Evolutionary conservation across 73 alveolate genomes (phyloP).

Genomic region (Uronychia binucleata): DNA sequence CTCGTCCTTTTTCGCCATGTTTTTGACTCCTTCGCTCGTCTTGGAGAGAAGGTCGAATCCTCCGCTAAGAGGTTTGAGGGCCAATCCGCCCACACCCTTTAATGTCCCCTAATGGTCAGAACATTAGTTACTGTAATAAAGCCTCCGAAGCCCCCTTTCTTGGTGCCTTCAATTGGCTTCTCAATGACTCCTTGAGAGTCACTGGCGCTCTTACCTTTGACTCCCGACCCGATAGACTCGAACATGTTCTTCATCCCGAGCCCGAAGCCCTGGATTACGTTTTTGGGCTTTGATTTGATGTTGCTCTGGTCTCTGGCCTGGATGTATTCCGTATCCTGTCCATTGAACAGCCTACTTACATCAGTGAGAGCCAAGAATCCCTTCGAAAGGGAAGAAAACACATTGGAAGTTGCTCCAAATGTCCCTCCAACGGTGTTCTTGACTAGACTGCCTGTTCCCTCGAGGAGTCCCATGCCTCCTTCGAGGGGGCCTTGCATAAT

Average conservation of each 20-base stretch:
- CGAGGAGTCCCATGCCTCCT: constrained; percentile 90
- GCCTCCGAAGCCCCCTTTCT: constrained; percentile 86
- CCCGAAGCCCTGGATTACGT: constrained; percentile 89
- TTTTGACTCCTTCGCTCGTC: constrained; percentile 96
- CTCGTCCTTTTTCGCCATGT: constrained; percentile 77
- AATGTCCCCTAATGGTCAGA: constrained; percentile 69
- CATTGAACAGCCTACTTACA: constrained; percentile 14
- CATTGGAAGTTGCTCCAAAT: constrained; percentile 87
- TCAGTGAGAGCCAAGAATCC: constrained; percentile 82
- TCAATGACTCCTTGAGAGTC: constrained; percentile 96
- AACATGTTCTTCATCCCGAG: constrained; percentile 74
- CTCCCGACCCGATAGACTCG: constrained; percentile 77
- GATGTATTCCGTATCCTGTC: constrained; percentile 81
- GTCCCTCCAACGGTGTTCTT: constrained; percentile 97
- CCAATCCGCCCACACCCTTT: constrained; percentile 95
- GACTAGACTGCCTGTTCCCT: constrained; percentile 93
- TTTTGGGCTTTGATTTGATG: constrained; percentile 86
- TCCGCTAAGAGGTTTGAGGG: constrained; percentile 96
- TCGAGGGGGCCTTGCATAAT: constrained; percentile 89
- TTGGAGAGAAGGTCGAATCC: constrained; percentile 92
- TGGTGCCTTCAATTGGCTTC: constrained; percentile 90
- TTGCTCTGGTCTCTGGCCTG: constrained; percentile 79
- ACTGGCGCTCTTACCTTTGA: no score
- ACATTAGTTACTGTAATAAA: constrained; percentile 55
- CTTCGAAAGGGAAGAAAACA: constrained; percentile 88